A percentile compares a stretch with the other conserved stretches of the same genome.
These are phyloP conservation scores for Diplodia mutila DNA, from an alignment of 2,329 filamentous ascomycete species.

Conservation along the genomic window DNA sequence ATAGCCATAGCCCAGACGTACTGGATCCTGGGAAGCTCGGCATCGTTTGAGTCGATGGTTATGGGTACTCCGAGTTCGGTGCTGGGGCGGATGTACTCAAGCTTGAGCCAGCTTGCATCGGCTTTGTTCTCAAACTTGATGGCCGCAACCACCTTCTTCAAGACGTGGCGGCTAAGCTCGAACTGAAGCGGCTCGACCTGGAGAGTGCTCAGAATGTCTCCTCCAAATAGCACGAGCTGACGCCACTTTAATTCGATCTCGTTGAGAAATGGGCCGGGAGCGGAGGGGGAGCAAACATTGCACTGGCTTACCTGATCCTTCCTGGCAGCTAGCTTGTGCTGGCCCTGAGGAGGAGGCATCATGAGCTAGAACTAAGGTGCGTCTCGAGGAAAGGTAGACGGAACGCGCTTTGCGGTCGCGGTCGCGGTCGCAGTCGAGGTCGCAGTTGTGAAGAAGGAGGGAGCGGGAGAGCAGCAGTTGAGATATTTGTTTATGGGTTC, in stretches of 20 bases:
- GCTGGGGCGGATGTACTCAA: background rate
- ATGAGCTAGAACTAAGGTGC: background rate
- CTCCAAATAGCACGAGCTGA: no score
- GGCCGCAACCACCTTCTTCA: background rate
- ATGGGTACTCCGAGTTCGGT: background rate
- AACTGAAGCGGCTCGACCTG: background rate
- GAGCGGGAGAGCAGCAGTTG: background rate
- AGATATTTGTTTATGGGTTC: background rate
- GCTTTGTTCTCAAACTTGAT: background rate
- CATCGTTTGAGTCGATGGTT: background rate
- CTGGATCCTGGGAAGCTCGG: background rate
- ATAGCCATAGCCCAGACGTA: background rate
- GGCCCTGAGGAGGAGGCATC: background rate
- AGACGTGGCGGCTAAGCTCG: conserved; percentile 7
- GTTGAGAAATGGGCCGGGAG: no score
- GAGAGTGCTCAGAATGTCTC: background rate
- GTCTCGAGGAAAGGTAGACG: background rate
- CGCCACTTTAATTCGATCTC: no score
- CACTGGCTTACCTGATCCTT: background rate
- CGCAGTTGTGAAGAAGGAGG: background rate
- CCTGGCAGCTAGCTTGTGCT: background rate
- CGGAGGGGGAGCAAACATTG: background rate
- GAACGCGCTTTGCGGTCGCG: no score
- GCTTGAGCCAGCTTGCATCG: background rate
- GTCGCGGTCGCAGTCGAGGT: no score